Percentiles rank a stretch among this genome's conserved stretches.
phyloP scores from a whole-genome alignment of 768 basidiomycete species.

The Lactifluus echinatus region DNA sequence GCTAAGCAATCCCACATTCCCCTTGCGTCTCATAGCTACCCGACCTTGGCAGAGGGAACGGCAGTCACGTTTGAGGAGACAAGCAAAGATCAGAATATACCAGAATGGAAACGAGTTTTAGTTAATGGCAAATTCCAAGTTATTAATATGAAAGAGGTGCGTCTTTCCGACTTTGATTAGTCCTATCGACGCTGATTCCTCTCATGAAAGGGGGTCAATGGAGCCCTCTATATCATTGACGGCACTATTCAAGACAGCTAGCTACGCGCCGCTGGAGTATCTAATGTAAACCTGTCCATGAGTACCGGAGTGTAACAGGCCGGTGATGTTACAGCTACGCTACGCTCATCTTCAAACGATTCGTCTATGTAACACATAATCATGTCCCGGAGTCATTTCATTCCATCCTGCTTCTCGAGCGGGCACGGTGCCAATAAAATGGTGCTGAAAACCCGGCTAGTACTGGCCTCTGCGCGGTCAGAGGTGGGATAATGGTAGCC shows the following conservation, averaged over 20 bases:
- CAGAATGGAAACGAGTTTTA: constrained; percentile 51
- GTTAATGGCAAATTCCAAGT: constrained; percentile 52
- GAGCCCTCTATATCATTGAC: constrained; percentile 51
- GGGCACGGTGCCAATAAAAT: not conserved
- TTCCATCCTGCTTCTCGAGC: not conserved
- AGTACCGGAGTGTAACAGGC: not conserved
- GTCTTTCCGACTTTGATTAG: constrained; percentile 11
- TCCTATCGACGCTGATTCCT: not conserved
- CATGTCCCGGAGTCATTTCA: not conserved
- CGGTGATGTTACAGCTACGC: not conserved
- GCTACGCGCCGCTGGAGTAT: not conserved
- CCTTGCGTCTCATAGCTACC: constrained; percentile 38
- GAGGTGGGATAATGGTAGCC: not conserved
- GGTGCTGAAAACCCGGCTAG: not conserved
- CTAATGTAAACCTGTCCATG: not conserved
- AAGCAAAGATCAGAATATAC: constrained; percentile 29
- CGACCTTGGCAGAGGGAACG: constrained; percentile 52
- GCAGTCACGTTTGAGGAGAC: constrained; percentile 44
- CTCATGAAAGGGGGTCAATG: constrained; percentile 40
- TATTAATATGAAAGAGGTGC: constrained; percentile 52
- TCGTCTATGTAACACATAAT: not conserved
- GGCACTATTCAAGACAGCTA: constrained; percentile 35
- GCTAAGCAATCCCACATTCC: constrained; percentile 42
- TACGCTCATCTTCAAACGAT: not conserved
- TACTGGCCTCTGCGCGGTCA: not conserved